Evolutionary conservation across 2,329 filamentous ascomycete species (phyloP), one percentile per base, ranked within the genome.

Genomic region (Fusarium azukiicola): DNA sequence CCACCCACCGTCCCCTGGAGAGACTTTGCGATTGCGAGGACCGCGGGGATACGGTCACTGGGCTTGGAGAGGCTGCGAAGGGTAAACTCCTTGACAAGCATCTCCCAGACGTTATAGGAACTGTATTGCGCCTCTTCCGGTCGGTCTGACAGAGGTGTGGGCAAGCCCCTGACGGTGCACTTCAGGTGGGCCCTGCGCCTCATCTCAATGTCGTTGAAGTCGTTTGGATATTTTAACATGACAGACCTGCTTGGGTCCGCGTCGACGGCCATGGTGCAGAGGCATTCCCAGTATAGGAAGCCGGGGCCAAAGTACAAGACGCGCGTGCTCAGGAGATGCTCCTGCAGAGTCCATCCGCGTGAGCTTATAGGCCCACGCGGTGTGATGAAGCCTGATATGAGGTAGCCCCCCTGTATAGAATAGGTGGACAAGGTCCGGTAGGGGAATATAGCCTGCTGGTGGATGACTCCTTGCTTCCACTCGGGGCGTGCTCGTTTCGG

Each of bases 241-340:
- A 66, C n/a, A 14, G 63, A 66, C 5, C 42, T n/a, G 21, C 44
- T n/a, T 23, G 63, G 63, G 8, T 49, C 63, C 14, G 63, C 63
- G 14, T 66, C 63, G 14, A 66, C 44, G 42, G 32, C 49, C 17
- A 47, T 46, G 19, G 42, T 6, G 27, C 42, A 66, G 63, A 66
- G 63, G 11, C 63, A 66, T 66, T 66, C 63, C 63, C 63, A 66
- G 27, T 36, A 36, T 12, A 66, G 42, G 27, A 47, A 47, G 44
- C 42, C 21, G 27, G 42, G 42, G 3, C 63, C 42, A 49, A 66
- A 66, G 27, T 66, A 66, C 6, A 66, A 27, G 3, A 66, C 27
- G 13, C 63, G 6, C 0, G 63, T 46, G 13, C 63, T 66, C 44
- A 66, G 44, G 40, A 49, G 13, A 42, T 66, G 63, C 12, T 66